A percentile compares a stretch with the other conserved stretches of the same genome.
Evolutionary conservation across 345 rosid species (phyloP).

Genomic region (Isatis tinctoria): DNA sequence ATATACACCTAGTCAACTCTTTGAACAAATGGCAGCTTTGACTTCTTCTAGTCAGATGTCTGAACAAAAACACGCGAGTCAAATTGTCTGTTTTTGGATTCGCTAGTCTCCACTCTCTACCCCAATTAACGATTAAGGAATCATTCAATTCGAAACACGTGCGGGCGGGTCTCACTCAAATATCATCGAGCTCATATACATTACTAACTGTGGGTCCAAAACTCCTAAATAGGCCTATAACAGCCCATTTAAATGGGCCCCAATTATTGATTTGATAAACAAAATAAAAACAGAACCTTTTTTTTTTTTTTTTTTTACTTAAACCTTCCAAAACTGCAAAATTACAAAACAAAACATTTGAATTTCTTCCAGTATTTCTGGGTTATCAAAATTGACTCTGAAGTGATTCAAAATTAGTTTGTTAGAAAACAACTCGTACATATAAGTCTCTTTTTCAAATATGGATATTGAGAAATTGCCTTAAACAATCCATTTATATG

Average conservation of each 20-base stretch:
- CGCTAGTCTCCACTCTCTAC: background rate
- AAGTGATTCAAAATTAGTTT: no score
- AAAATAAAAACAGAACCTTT: no score
- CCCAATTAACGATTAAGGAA: background rate
- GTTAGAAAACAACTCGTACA: no score
- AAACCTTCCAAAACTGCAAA: no score
- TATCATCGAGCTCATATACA: background rate
- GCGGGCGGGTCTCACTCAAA: background rate
- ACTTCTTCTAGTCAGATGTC: constrained; percentile 11
- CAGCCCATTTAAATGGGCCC: background rate
- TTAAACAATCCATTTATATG: no score
- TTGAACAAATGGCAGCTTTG: constrained; percentile 19
- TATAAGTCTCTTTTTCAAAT: no score
- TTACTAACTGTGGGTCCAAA: background rate
- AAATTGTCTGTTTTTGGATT: constrained; percentile 1
- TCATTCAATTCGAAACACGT: background rate
- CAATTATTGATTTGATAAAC: no score
- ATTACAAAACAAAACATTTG: no score
- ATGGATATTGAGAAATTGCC: no score
- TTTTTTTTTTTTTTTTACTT: no score
- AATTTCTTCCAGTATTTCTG: no score
- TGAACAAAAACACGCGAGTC: background rate
- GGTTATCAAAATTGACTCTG: no score
- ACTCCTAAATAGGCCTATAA: background rate
- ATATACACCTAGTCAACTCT: constrained; percentile 11